Conservation (phyloP, 768 basidiomycete genomes). For the Mycena kentingensis region DNA sequence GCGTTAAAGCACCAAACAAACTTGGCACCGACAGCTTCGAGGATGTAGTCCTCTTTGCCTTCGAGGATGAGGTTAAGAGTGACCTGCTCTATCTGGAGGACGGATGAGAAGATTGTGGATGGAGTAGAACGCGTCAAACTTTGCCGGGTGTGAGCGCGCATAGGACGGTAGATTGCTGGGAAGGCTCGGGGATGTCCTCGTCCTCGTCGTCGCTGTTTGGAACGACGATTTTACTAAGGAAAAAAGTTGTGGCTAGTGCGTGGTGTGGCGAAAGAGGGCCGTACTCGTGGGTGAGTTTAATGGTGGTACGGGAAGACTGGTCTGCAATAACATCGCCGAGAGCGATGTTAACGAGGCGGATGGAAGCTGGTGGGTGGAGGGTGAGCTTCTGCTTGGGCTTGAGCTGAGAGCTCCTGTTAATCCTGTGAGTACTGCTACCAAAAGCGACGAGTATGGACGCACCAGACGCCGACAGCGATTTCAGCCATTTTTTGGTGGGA, state of each 20-base stretch:
- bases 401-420: constrained; percentile 60
- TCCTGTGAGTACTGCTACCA: constrained; percentile 9
- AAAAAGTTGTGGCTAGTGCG: constrained; percentile 5
- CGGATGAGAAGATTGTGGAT: constrained; percentile 7
- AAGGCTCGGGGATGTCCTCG: constrained; percentile 33
- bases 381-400: constrained; percentile 58
- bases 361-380: constrained; percentile 62
- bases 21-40: constrained; percentile 85
- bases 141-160: constrained; percentile 82
- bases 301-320: constrained; percentile 56
- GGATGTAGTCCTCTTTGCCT: constrained; percentile 61
- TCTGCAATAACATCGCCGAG: constrained; percentile 75
- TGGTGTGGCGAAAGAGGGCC: background rate
- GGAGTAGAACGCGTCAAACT: constrained; percentile 44
- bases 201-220: constrained; percentile 37
- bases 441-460: constrained; percentile 26
- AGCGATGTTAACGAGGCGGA: constrained; percentile 81
- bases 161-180: constrained; percentile 55
- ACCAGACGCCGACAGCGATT: constrained; percentile 71
- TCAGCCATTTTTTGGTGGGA: constrained; percentile 44
- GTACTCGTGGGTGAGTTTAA: constrained; percentile 64
- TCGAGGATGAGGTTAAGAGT: constrained; percentile 70
- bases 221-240: constrained; percentile 6
- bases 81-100: constrained; percentile 72
- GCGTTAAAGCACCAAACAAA: constrained; percentile 34